Base-by-base conservation (phyloP, 2,329 filamentous ascomycete species). In the Botrytis porri region DNA sequence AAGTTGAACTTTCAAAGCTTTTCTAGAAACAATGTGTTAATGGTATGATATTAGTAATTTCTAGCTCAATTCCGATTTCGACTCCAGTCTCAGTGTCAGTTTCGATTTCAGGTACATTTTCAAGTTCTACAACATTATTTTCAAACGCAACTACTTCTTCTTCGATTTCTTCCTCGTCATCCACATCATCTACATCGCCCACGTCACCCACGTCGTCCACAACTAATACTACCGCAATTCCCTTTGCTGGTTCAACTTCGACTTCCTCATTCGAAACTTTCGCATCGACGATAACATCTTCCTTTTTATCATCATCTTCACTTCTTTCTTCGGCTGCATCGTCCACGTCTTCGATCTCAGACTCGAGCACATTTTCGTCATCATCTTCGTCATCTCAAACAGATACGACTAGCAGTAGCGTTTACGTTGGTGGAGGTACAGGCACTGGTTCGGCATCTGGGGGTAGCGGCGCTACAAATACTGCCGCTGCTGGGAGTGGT, bases 1-100 rank as follows among this genome's bases (percentile, higher is more conserved):
- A 74, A 76, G 79, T 74, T 48, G 32, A n/a, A 12, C 25, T n/a
- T 43, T n/a, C 20, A n/a, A 48, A 20, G 41, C 22, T 37, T 70
- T 10, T 41, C 63, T 14, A 35, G 14, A 18, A 78, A 22, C 48
- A 59, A 73, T 62, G 18, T 16, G 41, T 51, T 48, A 43, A 75
- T 77, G 65, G 77, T 39, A 73, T 54, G 60, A 54, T n/a, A 45
- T 65, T 54, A 80, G 79, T 79, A 80, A 80, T 80, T 75, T 75
- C 76, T 70, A 78, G 75, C 73, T 76, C 78, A 41, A 77, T 74
- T n/a, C 48, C 65, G 29, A 54, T 73, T 73, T 75, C 65, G 18
- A 41, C 35, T 39, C 48, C 65, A 32, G 45, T 41, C 18, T 57
- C 65, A 43, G 35, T 41, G 22, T 69, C 64, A 18, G 37, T 54